Evolutionary conservation across 2,329 filamentous ascomycete genomes (phyloP).

Genomic region (Davidsoniella virescens): DNA sequence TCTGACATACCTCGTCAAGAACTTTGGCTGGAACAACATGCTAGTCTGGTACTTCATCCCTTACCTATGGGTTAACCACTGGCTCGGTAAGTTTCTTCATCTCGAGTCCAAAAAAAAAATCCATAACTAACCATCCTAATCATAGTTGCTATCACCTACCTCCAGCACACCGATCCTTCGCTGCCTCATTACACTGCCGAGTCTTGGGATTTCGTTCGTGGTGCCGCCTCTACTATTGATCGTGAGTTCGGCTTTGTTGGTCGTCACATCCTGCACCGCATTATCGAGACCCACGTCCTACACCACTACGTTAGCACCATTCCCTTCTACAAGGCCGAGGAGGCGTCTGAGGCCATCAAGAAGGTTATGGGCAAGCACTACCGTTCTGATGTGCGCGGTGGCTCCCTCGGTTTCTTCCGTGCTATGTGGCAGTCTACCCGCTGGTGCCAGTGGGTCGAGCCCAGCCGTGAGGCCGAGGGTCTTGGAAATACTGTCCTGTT

Average conservation of each 20-base stretch:
- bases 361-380: conserved; percentile 92
- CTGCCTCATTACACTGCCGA: conserved; percentile 81
- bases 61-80: conserved; percentile 98
- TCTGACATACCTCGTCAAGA: conserved; percentile 55
- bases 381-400: conserved; percentile 62
- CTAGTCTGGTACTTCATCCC: conserved; percentile 89
- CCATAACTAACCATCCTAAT: neutral
- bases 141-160: conserved; percentile 88
- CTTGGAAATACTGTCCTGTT: conserved; percentile 76
- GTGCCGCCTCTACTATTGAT: conserved; percentile 88
- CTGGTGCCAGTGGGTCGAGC: conserved; percentile 96
- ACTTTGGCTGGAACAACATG: conserved; percentile 72
- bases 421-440: conserved; percentile 68
- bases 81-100: conserved; percentile 58
- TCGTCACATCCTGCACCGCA: conserved; percentile 78
- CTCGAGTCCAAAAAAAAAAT: neutral
- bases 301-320: conserved; percentile 96
- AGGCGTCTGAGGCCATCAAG: conserved; percentile 88
- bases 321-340: conserved; percentile 77
- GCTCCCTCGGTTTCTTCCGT: conserved; percentile 66
- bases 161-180: conserved; percentile 90
- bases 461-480: conserved; percentile 62
- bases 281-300: conserved; percentile 93
- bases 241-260: conserved; percentile 95
- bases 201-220: conserved; percentile 85